Evolutionary conservation across 2,329 filamentous ascomycete species (phyloP).

Genomic region (Phaeosphaeriaceae sp.): DNA sequence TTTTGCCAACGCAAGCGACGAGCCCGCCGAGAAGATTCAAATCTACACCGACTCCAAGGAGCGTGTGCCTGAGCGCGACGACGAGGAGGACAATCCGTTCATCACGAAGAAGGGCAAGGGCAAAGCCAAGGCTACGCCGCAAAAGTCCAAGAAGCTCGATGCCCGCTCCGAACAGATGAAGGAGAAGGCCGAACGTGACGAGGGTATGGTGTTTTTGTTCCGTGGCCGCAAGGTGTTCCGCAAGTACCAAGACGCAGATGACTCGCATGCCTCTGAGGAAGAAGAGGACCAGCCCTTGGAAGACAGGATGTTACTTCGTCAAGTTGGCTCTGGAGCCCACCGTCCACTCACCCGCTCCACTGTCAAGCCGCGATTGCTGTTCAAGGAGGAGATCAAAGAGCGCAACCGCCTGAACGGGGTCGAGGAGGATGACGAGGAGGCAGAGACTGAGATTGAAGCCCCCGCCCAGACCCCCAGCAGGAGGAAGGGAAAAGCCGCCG

Average conservation of each 20-base stretch:
- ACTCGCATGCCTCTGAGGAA: slow-evolving; percentile 39
- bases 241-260: slow-evolving; percentile 63
- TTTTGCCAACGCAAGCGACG: slow-evolving; percentile 56
- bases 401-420: slow-evolving; percentile 48
- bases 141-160: slow-evolving; percentile 59
- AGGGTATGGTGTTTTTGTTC: slow-evolving; percentile 79
- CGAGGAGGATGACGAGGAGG: slow-evolving; percentile 65
- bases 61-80: slow-evolving; percentile 70
- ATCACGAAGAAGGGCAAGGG: slow-evolving; percentile 58
- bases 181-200: slow-evolving; percentile 68
- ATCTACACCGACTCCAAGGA: slow-evolving; percentile 85
- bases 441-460: slow-evolving; percentile 60
- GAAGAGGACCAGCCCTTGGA: slow-evolving; percentile 42
- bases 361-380: slow-evolving; percentile 76
- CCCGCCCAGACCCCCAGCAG: slow-evolving; percentile 37
- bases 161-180: slow-evolving; percentile 67
- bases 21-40: slow-evolving; percentile 66
- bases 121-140: slow-evolving; percentile 57
- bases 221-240: slow-evolving; percentile 82
- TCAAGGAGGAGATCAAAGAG: slow-evolving; percentile 62
- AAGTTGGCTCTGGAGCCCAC: slow-evolving; percentile 47
- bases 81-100: slow-evolving; percentile 76
- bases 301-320: slow-evolving; percentile 46
- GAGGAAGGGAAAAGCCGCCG: slow-evolving; percentile 54
- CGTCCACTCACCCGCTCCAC: slow-evolving; percentile 70